Conservation (phyloP, 371 early-diverging fungal species). For the Mortierella sp. region DNA sequence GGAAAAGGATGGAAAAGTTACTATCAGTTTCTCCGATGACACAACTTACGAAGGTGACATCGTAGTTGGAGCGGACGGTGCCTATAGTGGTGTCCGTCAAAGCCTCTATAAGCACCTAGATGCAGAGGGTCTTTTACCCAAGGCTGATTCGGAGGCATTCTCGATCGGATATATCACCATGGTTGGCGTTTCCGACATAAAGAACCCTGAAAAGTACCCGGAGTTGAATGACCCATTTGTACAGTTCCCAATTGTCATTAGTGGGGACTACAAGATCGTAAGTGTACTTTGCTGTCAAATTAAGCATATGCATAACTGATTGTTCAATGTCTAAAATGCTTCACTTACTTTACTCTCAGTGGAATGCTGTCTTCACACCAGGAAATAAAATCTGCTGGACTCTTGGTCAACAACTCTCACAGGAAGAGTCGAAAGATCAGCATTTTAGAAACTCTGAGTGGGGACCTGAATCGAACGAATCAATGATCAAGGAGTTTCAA, state of each 20-base stretch:
- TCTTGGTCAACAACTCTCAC: background rate
- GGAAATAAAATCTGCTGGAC: background rate
- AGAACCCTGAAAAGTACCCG: conserved; percentile 12
- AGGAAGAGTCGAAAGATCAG: background rate
- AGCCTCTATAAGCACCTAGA: conserved; percentile 16
- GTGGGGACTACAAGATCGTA: conserved; percentile 3
- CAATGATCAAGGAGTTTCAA: background rate
- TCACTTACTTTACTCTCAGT: background rate
- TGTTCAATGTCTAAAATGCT: background rate
- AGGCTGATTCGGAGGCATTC: background rate
- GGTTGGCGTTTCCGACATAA: conserved; percentile 7
- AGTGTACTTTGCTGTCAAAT: background rate
- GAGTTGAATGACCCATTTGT: conserved; percentile 7
- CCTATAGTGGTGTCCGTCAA: conserved; percentile 27
- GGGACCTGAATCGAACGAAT: background rate
- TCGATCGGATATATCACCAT: conserved; percentile 2
- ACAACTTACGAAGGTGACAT: conserved; percentile 19
- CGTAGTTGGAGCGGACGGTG: conserved; percentile 31
- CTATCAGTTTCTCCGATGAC: conserved; percentile 20
- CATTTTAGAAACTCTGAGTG: conserved; percentile 6
- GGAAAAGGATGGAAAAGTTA: conserved; percentile 9
- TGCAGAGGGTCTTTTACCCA: conserved; percentile 10
- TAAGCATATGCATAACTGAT: background rate
- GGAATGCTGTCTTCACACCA: background rate
- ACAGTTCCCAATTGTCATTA: background rate